Percentiles rank a stretch among this genome's conserved stretches.
Evolutionary conservation across 2,329 filamentous ascomycete genomes (phyloP).

Genomic region (Paradendryphiella salina): DNA sequence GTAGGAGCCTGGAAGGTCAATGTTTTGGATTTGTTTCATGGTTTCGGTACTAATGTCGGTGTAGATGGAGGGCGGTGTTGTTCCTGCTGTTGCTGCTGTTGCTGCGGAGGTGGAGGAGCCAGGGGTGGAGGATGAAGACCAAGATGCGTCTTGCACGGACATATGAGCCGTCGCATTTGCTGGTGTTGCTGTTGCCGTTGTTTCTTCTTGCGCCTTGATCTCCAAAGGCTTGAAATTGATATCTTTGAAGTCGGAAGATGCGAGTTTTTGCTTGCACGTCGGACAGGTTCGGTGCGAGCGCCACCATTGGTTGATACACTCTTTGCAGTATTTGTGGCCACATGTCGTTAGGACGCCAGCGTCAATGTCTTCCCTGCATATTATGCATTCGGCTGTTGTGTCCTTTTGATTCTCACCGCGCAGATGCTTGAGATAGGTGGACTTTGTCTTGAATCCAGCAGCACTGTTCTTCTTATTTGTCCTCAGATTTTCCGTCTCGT

Average conservation of each 20-base stretch:
- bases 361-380: constrained; percentile 77
- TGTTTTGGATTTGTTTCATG: constrained; percentile 77
- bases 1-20: constrained; percentile 74
- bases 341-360: constrained; percentile 83
- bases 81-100: constrained; percentile 1
- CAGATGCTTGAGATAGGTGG: constrained; percentile 70
- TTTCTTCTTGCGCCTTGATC: constrained; percentile 67
- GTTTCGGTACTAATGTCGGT: constrained; percentile 71
- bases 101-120: constrained; percentile 9
- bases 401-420: constrained; percentile 64
- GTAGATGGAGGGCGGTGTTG: constrained; percentile 65
- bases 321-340: constrained; percentile 84
- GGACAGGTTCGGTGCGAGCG: constrained; percentile 75
- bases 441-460: constrained; percentile 68
- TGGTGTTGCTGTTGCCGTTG: constrained; percentile 32
- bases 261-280: constrained; percentile 74
- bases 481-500: constrained; percentile 52
- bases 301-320: constrained; percentile 83
- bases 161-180: constrained; percentile 16
- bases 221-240: constrained; percentile 80
- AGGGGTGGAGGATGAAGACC: constrained; percentile 27
- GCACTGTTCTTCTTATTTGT: constrained; percentile 61
- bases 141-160: constrained; percentile 14
- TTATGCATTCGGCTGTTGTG: constrained; percentile 70
- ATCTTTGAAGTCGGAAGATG: constrained; percentile 72